Conservation (phyloP, 2,329 filamentous ascomycete species). For the Epichloe gansuensis region DNA sequence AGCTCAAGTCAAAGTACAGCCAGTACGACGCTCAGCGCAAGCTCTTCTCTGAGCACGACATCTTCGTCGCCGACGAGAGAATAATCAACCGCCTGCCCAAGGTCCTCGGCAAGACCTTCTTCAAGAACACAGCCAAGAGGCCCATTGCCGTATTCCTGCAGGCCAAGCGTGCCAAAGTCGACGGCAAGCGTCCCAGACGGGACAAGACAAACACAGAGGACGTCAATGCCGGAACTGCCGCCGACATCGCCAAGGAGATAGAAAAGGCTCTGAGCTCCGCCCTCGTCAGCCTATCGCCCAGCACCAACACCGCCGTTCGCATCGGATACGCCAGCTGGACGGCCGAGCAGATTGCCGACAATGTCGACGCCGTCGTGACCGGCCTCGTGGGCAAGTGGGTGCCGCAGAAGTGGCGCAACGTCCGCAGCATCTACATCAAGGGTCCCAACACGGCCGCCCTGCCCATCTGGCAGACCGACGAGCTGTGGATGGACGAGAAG, state of each 20-base stretch:
- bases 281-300: conserved; percentile 66
- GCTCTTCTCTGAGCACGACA: conserved; percentile 73
- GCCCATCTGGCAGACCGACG: conserved; percentile 88
- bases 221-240: conserved; percentile 39
- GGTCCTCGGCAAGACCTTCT: conserved; percentile 84
- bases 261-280: conserved; percentile 65
- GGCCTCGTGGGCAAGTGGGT: conserved; percentile 68
- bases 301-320: conserved; percentile 68
- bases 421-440: conserved; percentile 81
- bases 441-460: conserved; percentile 76
- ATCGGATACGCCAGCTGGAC: conserved; percentile 67
- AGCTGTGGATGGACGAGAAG: conserved; percentile 74
- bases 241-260: conserved; percentile 68
- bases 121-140: conserved; percentile 69
- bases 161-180: conserved; percentile 47
- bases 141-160: conserved; percentile 71
- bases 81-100: conserved; percentile 64
- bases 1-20: conserved; percentile 73
- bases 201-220: conserved; percentile 32
- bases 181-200: conserved; percentile 45
- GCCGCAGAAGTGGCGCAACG: conserved; percentile 76
- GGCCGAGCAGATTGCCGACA: conserved; percentile 65
- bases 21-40: conserved; percentile 80
- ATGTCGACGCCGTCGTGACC: conserved; percentile 60
- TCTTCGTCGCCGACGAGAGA: conserved; percentile 87